phyloP scores from a whole-genome alignment of 169 alveolate species.

The Miamiensis avidus region DNA sequence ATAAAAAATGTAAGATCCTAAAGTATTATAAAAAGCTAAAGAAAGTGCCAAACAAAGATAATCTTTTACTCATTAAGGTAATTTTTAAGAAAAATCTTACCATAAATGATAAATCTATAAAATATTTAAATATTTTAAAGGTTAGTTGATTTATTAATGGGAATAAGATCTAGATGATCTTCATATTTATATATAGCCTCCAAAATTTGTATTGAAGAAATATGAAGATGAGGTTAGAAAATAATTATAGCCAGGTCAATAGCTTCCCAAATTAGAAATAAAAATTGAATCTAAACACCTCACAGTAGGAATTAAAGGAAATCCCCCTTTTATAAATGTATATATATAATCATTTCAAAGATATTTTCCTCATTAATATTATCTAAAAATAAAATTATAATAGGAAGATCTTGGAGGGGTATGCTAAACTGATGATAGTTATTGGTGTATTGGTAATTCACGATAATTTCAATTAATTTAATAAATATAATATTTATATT shows the following conservation, averaged over 20 bases:
- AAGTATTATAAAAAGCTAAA: slow-evolving; percentile 26
- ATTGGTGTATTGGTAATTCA: slow-evolving; percentile 30
- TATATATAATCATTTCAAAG: slow-evolving; percentile 17
- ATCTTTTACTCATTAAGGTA: slow-evolving; percentile 39
- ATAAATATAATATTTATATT: background rate
- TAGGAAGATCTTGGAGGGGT: slow-evolving; percentile 4
- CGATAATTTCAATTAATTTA: no score
- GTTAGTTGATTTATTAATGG: slow-evolving; percentile 77
- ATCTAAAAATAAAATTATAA: no score
- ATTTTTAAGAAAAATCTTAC: no score
- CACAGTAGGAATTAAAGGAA: slow-evolving; percentile 72
- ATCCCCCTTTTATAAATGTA: slow-evolving; percentile 79
- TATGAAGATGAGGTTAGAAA: slow-evolving; percentile 62
- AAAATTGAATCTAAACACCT: slow-evolving; percentile 60
- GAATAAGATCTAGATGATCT: slow-evolving; percentile 82
- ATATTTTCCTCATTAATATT: no score
- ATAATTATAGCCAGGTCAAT: slow-evolving; percentile 75
- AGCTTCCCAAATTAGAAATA: slow-evolving; percentile 79
- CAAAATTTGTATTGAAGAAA: slow-evolving; percentile 65
- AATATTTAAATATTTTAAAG: slow-evolving; percentile 26
- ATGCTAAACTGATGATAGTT: slow-evolving; percentile 38
- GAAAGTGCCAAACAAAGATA: slow-evolving; percentile 53
- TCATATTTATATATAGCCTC: slow-evolving; percentile 73
- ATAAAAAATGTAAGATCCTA: background rate
- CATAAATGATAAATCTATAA: background rate